These are phyloP conservation scores for Phytopythium delawarense DNA, from an alignment of 352 stramenopile species.

Conservation along the genomic window DNA sequence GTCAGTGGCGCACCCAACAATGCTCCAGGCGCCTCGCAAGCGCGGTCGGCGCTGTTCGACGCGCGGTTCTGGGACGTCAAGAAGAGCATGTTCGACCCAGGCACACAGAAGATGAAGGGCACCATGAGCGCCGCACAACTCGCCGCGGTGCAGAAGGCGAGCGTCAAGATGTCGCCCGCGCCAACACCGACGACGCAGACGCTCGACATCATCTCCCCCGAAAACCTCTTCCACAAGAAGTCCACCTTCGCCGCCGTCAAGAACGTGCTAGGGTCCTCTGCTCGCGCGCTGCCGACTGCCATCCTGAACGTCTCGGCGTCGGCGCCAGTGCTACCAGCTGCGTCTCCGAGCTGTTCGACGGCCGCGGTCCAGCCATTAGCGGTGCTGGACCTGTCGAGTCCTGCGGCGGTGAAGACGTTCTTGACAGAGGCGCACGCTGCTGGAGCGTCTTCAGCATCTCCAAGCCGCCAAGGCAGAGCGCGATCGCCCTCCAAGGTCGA, in stretches of 20 bases:
- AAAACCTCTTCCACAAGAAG: conserved; percentile 67
- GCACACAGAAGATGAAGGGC: conserved; percentile 31
- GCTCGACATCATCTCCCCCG: conserved; percentile 54
- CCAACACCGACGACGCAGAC: conserved; percentile 28
- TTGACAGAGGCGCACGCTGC: neutral
- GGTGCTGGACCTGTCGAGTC: neutral
- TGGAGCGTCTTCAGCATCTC: conserved; percentile 3
- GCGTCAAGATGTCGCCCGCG: conserved; percentile 25
- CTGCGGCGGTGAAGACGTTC: conserved; percentile 3
- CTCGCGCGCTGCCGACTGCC: conserved; percentile 37
- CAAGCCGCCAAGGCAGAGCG: neutral
- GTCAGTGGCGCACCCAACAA: neutral
- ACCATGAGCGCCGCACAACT: conserved; percentile 41
- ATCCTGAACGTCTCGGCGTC: conserved; percentile 27
- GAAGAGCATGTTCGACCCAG: conserved; percentile 51
- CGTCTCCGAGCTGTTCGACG: neutral
- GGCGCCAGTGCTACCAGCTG: conserved; percentile 18
- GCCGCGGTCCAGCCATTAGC: neutral
- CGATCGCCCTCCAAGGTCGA: neutral
- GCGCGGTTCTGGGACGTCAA: conserved; percentile 70
- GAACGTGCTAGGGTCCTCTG: conserved; percentile 49
- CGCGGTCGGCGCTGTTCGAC: conserved; percentile 37
- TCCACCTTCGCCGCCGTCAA: conserved; percentile 56
- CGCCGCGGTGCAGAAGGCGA: conserved; percentile 38
- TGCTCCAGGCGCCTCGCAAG: neutral